phyloP scores from a whole-genome alignment of 2,329 filamentous ascomycete genomes.

The Colletotrichum sp. region DNA sequence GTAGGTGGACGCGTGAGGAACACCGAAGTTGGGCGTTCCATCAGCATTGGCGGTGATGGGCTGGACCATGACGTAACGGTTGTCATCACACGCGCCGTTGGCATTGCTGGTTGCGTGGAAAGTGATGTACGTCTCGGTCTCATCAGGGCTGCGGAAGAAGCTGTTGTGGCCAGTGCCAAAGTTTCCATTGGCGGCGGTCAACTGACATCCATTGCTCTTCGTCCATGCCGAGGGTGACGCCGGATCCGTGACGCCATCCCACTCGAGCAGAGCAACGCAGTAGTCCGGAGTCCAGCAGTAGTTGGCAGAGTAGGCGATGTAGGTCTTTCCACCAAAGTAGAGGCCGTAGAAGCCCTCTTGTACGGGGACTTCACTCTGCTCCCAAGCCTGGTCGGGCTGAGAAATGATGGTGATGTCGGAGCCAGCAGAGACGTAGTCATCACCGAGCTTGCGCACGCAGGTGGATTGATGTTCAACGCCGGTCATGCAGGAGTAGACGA shows the following conservation, averaged over 20 bases:
- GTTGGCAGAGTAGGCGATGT: conserved; percentile 58
- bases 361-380: conserved; percentile 52
- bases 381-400: conserved; percentile 54
- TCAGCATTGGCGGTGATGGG: conserved; percentile 54
- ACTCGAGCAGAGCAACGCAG: conserved; percentile 57
- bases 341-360: conserved; percentile 61
- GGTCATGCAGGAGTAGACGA: conserved; percentile 59
- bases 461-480: conserved; percentile 40
- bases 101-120: conserved; percentile 59
- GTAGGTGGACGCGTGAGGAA: conserved; percentile 24
- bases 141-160: conserved; percentile 63
- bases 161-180: conserved; percentile 63
- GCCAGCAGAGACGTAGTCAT: conserved; percentile 43
- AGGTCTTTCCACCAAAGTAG: conserved; percentile 58
- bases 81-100: conserved; percentile 56
- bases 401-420: conserved; percentile 54
- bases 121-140: conserved; percentile 57
- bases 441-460: conserved; percentile 42
- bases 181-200: conserved; percentile 59
- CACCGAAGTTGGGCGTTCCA: conserved; percentile 57
- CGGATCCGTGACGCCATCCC: conserved; percentile 55
- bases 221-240: conserved; percentile 48
- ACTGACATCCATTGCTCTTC: conserved; percentile 54
- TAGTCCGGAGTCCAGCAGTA: conserved; percentile 63
- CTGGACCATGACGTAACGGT: conserved; percentile 58